Evolutionary conservation across 306 rosid species (phyloP).

Genomic region (Corylus avellana): DNA sequence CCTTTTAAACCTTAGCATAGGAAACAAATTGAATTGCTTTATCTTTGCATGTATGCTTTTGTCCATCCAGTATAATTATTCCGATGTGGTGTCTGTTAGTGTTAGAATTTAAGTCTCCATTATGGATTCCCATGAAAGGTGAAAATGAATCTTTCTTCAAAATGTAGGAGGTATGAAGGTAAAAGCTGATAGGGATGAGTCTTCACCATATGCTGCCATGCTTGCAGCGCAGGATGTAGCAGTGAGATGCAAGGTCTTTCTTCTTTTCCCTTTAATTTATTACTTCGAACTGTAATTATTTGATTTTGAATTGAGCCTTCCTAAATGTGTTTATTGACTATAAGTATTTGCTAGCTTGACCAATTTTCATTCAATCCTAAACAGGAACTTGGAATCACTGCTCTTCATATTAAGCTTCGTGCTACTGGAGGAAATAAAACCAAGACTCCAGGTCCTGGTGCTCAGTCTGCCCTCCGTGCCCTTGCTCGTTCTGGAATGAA

Average conservation of each 20-base stretch:
- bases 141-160: not conserved
- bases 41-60: not conserved
- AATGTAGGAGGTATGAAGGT: conserved; percentile 90
- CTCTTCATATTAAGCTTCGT: conserved; percentile 55
- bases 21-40: not conserved
- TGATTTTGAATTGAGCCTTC: not conserved
- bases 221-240: conserved; percentile 95
- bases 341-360: not conserved
- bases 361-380: not conserved
- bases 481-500: conserved; percentile 68
- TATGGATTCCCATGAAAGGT: not conserved
- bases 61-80: not conserved
- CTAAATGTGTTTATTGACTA: not conserved
- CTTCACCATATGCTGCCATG: conserved; percentile 94
- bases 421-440: conserved; percentile 68
- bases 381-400: conserved; percentile 60
- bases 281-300: not conserved
- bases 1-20: not conserved
- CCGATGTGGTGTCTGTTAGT: not conserved
- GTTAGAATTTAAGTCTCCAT: not conserved
- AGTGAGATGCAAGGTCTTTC: conserved; percentile 69
- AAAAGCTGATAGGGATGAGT: conserved; percentile 89
- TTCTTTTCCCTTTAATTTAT: not conserved
- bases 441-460: conserved; percentile 60
- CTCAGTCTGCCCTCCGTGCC: conserved; percentile 58